These are phyloP conservation scores for Emmonsia crescens DNA, from an alignment of 2,329 filamentous ascomycete genomes.

Conservation along the genomic window DNA sequence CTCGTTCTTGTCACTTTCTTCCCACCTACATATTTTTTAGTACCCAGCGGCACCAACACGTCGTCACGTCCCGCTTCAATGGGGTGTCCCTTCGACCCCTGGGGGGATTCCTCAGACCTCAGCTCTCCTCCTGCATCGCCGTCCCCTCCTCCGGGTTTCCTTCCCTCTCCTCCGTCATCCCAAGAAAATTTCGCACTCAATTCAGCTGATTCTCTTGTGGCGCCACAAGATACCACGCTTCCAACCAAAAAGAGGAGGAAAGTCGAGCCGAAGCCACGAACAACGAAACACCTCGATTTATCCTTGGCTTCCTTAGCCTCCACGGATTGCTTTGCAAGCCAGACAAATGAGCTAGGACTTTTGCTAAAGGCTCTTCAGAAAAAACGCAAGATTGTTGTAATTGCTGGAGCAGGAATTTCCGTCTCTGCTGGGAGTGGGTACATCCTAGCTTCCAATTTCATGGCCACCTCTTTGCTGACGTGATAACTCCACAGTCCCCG, in stretches of 20 bases:
- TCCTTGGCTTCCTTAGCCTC: slow-evolving; percentile 18
- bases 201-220: slow-evolving; percentile 26
- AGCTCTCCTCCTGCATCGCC: slow-evolving; percentile 34
- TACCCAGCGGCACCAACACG: neutral
- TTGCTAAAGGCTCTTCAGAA: slow-evolving; percentile 66
- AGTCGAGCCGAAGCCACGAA: slow-evolving; percentile 55
- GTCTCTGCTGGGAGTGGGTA: slow-evolving; percentile 81
- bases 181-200: slow-evolving; percentile 23
- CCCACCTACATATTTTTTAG: neutral
- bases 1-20: neutral
- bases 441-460: slow-evolving; percentile 11
- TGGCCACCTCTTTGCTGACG: slow-evolving; percentile 11
- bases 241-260: slow-evolving; percentile 68
- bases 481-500: slow-evolving; percentile 53
- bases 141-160: slow-evolving; percentile 27
- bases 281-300: slow-evolving; percentile 73
- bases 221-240: slow-evolving; percentile 49
- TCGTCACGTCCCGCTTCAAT: slow-evolving; percentile 1
- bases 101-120: slow-evolving; percentile 30
- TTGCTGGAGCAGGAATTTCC: slow-evolving; percentile 93
- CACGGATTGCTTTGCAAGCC: slow-evolving; percentile 31
- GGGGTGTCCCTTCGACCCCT: slow-evolving; percentile 9
- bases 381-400: slow-evolving; percentile 92
- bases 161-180: slow-evolving; percentile 35
- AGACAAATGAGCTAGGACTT: slow-evolving; percentile 54